Conservation (phyloP, 345 rosid genomes). For the Eutrema heterophyllum region DNA sequence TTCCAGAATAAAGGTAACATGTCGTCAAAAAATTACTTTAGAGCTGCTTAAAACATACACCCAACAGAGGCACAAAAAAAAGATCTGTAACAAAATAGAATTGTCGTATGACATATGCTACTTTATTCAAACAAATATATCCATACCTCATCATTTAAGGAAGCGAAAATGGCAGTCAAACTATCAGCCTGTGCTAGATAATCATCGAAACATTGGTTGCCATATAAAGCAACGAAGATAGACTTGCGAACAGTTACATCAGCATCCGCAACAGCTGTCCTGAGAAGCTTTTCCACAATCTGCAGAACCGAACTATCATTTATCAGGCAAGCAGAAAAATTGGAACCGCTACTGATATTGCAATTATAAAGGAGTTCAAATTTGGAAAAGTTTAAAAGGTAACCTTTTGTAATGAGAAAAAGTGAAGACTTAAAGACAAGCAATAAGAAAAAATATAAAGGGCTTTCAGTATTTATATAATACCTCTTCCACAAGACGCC, state of each 20-base stretch:
- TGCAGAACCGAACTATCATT: conserved; percentile 41
- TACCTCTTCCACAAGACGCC: conserved; percentile 93
- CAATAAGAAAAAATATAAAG: conserved; percentile 6
- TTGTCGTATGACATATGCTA: conserved; percentile 7
- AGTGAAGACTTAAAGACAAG: background rate
- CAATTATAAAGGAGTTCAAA: conserved; percentile 1
- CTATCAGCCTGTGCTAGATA: conserved; percentile 96
- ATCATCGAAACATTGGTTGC: conserved; percentile 86
- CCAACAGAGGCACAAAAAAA: background rate
- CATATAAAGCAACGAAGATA: conserved; percentile 72
- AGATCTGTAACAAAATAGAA: background rate
- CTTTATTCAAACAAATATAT: conserved; percentile 3
- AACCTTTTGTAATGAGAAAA: background rate
- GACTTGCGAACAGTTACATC: conserved; percentile 93
- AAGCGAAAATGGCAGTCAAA: conserved; percentile 94
- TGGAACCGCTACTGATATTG: conserved; percentile 19
- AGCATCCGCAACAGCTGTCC: conserved; percentile 94
- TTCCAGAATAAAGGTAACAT: background rate
- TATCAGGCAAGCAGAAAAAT: conserved; percentile 23
- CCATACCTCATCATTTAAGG: conserved; percentile 93
- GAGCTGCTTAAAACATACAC: background rate
- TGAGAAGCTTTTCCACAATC: conserved; percentile 99
- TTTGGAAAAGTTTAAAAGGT: background rate
- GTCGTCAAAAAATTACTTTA: background rate
- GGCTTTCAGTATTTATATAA: conserved; percentile 2